These are phyloP conservation scores for Sechiopsis laciniata DNA, from an alignment of 306 rosid genomes.

Conservation along the genomic window DNA sequence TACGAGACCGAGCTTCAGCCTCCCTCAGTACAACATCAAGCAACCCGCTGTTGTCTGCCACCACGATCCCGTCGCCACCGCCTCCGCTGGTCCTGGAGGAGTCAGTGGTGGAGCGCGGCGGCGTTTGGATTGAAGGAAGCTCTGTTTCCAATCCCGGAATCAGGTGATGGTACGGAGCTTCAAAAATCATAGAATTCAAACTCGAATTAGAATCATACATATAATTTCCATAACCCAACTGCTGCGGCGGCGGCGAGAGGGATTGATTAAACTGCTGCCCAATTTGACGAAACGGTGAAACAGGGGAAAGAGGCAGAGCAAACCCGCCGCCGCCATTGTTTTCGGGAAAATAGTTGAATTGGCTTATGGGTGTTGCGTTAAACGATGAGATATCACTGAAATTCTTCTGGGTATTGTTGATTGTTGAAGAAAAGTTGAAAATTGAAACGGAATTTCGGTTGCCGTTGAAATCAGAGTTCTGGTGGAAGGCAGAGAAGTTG, in stretches of 20 bases:
- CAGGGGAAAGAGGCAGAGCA: slow-evolving; percentile 34
- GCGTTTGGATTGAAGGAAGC: slow-evolving; percentile 55
- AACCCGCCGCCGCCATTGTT: slow-evolving; percentile 21
- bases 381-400: slow-evolving; percentile 21
- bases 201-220: slow-evolving; percentile 20
- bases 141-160: slow-evolving; percentile 27
- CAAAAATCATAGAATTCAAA: slow-evolving; percentile 21
- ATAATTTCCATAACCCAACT: slow-evolving; percentile 25
- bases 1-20: slow-evolving; percentile 34
- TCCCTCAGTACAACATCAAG: slow-evolving; percentile 50
- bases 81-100: slow-evolving; percentile 42
- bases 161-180: slow-evolving; percentile 31
- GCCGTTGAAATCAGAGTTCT: slow-evolving; percentile 15
- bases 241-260: slow-evolving; percentile 24
- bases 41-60: slow-evolving; percentile 45
- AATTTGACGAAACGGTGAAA: slow-evolving; percentile 40
- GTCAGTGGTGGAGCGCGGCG: slow-evolving; percentile 31
- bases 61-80: slow-evolving; percentile 37
- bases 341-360: slow-evolving; percentile 31
- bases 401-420: slow-evolving; percentile 8
- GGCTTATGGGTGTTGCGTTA: slow-evolving; percentile 25
- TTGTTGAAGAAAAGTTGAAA: slow-evolving; percentile 23
- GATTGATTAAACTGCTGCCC: slow-evolving; percentile 18
- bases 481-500: slow-evolving; percentile 17
- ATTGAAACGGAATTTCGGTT: slow-evolving; percentile 17